phyloP scores from a whole-genome alignment of 2,329 filamentous ascomycete species.

The Calonectria pseudoreteaudii region DNA sequence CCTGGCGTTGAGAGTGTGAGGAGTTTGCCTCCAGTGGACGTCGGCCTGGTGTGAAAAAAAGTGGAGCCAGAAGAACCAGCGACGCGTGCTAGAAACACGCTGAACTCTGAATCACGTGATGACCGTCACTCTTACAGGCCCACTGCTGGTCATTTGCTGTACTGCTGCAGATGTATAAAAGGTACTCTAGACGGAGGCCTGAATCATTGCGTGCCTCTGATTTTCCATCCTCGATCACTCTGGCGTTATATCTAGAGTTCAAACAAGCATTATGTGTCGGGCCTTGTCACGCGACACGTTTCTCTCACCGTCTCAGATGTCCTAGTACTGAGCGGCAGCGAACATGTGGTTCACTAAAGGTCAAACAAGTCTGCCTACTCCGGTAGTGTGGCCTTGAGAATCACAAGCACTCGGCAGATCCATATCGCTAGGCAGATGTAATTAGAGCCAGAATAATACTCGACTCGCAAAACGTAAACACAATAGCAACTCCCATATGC shows the following conservation, averaged over 20 bases:
- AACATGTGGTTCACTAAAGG: background rate
- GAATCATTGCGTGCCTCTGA: background rate
- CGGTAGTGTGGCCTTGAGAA: background rate
- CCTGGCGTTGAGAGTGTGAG: constrained; percentile 32
- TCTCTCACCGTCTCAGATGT: background rate
- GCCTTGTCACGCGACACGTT: constrained; percentile 3
- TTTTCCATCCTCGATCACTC: background rate
- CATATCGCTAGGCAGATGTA: constrained; percentile 17
- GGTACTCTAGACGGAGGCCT: background rate
- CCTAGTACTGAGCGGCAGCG: background rate
- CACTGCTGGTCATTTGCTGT: background rate
- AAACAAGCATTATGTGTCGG: background rate
- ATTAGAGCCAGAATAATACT: constrained; percentile 33
- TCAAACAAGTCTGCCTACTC: background rate
- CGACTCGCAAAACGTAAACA: constrained; percentile 32
- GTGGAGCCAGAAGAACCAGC: constrained; percentile 33
- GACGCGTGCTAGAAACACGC: constrained; percentile 31
- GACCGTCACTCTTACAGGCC: background rate
- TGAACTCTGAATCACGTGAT: constrained; percentile 25
- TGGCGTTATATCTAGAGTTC: background rate
- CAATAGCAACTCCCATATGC: constrained; percentile 45
- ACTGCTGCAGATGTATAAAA: background rate
- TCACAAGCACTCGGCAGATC: constrained; percentile 9
- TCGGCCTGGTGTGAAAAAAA: constrained; percentile 35
- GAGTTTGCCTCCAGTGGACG: constrained; percentile 40